These are phyloP conservation scores for Elsinoe arachidis DNA, from an alignment of 2,329 filamentous ascomycete genomes.

Conservation along the genomic window DNA sequence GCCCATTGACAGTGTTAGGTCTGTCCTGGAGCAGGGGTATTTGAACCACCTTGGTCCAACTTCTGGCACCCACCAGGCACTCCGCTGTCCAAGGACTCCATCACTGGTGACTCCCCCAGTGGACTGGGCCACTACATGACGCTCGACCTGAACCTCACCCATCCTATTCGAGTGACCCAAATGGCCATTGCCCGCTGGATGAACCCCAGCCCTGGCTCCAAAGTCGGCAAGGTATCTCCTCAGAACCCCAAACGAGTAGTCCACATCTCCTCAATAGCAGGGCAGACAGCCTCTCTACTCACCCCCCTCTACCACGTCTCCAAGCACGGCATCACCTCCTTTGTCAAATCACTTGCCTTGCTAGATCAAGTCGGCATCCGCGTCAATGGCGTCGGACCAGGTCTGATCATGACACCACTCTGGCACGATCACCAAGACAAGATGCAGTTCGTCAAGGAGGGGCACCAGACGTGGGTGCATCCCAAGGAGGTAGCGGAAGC, in stretches of 20 bases:
- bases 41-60: constrained; percentile 40
- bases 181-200: constrained; percentile 40
- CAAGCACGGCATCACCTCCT: constrained; percentile 40
- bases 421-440: constrained; percentile 57
- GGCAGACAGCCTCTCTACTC: constrained; percentile 31
- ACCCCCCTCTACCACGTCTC: constrained; percentile 38
- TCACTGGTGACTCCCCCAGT: constrained; percentile 20
- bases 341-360: constrained; percentile 43
- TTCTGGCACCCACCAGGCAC: constrained; percentile 42
- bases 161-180: constrained; percentile 40
- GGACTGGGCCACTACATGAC: constrained; percentile 28
- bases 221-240: constrained; percentile 25
- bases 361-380: constrained; percentile 44
- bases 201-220: constrained; percentile 23
- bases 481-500: constrained; percentile 52
- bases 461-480: constrained; percentile 45
- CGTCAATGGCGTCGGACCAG: constrained; percentile 53
- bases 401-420: constrained; percentile 52
- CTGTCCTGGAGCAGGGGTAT: constrained; percentile 42
- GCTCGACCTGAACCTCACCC: constrained; percentile 41
- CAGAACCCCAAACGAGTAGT: constrained; percentile 39
- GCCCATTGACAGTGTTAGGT: constrained; percentile 21
- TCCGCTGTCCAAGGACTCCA: constrained; percentile 26
- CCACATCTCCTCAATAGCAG: constrained; percentile 38
- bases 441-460: constrained; percentile 40